These are phyloP conservation scores for Stenogyne calaminthoides DNA, from an alignment of 305 asterid species.

Conservation along the genomic window DNA sequence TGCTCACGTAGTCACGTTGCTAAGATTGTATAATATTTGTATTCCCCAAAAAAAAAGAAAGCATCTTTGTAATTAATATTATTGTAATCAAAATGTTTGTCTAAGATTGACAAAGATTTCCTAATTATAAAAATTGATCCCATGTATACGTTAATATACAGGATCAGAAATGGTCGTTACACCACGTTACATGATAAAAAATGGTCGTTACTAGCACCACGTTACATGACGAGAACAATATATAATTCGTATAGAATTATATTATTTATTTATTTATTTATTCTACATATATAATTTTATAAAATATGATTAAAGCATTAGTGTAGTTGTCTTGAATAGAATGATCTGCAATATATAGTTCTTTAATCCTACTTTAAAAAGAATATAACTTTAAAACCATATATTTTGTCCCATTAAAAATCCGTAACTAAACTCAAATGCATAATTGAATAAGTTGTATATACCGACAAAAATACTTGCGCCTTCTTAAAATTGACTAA, in stretches of 20 bases:
- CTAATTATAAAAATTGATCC: not conserved
- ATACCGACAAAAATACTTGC: not conserved
- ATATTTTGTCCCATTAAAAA: not conserved
- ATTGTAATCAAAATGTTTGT: not conserved
- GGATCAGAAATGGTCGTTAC: not conserved
- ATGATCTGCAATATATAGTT: not conserved
- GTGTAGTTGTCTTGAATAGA: not conserved
- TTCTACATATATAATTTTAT: not conserved
- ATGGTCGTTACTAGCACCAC: not conserved
- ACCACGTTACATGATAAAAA: too few relatives aligned
- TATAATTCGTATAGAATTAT: too few relatives aligned
- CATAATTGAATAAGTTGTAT: not conserved
- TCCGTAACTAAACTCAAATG: not conserved
- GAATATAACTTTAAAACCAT: not conserved
- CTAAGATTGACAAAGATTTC: not conserved
- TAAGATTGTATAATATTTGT: too few relatives aligned
- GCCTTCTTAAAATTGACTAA: too few relatives aligned
- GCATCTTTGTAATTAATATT: not conserved
- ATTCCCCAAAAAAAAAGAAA: conserved; percentile 17
- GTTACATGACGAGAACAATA: too few relatives aligned
- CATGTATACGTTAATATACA: not conserved
- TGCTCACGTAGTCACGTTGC: conserved; percentile 36
- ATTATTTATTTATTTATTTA: too few relatives aligned
- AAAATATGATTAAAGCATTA: not conserved
- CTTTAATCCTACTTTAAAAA: not conserved